Base-by-base conservation (phyloP, 2,329 filamentous ascomycete genomes). In the Orbilia javanica region DNA sequence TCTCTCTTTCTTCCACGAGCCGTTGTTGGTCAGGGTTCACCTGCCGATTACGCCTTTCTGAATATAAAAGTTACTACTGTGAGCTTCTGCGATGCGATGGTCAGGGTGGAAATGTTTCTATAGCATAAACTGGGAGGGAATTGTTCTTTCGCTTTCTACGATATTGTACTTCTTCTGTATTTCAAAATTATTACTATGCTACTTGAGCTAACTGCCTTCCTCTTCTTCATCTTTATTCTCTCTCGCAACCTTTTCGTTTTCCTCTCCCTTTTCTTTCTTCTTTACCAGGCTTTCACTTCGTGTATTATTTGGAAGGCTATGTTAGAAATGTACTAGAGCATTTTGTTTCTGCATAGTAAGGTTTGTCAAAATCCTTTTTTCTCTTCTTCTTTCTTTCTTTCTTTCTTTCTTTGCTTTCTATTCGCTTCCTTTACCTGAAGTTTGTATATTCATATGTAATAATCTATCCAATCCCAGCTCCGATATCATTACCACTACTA, bases 111-210 rank as follows among this genome's bases (percentile, higher is more conserved):
- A 39, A 39, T 10, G 31, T 57, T 36, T 39, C 36, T 20, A 22
- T 57, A 57, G 34, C 10, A 39, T 39, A 39, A 60, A 42, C 34
- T 42, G 34, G 55, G 55, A 57, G 52, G 52, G 52, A 57, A 36
- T 36, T 36, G 29, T 57, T 57, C 52, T 22, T 57, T 57, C 29
- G 52, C 29, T 57, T 57, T 57, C 27, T 31, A 10, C 5, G 31
- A n/a, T 34, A 22, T 57, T n/a, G 13, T 15, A 27, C 25, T 31
- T 53, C 25, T 31, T 57, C 29, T 57, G 6, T 13, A 2, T 39
- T 36, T 57, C 18, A 2, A 3, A 36, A 57, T 52, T 7, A 52
- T 13, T 7, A 36, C 6, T 18, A 18, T 34, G 13, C 50, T 53
- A 50, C 46, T n/a, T n/a, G 11, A 39, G 36, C 10, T 39, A 39